Percentiles rank a stretch among this genome's conserved stretches.
These are phyloP conservation scores for Citrus australasica DNA, from an alignment of 345 rosid genomes.

Conservation along the genomic window DNA sequence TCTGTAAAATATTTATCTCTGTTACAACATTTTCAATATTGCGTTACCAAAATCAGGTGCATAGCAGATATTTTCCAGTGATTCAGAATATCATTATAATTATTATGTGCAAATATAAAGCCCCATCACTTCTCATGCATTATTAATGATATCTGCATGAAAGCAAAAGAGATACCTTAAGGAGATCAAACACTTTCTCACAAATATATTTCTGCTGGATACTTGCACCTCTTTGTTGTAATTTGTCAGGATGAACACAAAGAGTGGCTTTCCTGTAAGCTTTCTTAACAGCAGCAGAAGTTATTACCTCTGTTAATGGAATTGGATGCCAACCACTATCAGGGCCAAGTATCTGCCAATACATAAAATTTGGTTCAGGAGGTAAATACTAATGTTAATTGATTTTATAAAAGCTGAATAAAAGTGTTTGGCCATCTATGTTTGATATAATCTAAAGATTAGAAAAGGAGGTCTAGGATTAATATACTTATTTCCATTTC, in stretches of 20 bases:
- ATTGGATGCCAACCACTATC: constrained; percentile 96
- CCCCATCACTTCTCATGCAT: background rate
- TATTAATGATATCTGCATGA: no score
- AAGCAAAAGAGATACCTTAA: constrained; percentile 47
- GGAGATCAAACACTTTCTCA: constrained; percentile 95
- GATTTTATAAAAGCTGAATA: background rate
- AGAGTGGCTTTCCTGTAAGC: constrained; percentile 99
- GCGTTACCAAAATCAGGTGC: background rate
- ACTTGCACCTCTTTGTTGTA: constrained; percentile 91
- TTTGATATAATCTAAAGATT: background rate
- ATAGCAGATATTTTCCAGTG: background rate
- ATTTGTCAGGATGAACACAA: constrained; percentile 94
- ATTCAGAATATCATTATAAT: background rate
- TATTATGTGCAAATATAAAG: background rate
- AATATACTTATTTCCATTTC: background rate
- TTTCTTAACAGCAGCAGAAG: constrained; percentile 87
- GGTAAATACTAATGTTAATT: background rate
- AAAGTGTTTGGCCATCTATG: background rate
- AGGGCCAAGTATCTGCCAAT: constrained; percentile 77
- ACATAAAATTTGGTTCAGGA: constrained; percentile 8
- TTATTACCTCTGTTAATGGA: constrained; percentile 92
- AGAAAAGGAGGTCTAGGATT: background rate
- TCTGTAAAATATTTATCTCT: background rate
- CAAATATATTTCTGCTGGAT: constrained; percentile 92
- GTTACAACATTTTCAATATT: background rate